A percentile compares a stretch with the other conserved stretches of the same genome.
These are phyloP conservation scores for Cladophialophora psammophila DNA, from an alignment of 2,329 filamentous ascomycete genomes.

Conservation along the genomic window DNA sequence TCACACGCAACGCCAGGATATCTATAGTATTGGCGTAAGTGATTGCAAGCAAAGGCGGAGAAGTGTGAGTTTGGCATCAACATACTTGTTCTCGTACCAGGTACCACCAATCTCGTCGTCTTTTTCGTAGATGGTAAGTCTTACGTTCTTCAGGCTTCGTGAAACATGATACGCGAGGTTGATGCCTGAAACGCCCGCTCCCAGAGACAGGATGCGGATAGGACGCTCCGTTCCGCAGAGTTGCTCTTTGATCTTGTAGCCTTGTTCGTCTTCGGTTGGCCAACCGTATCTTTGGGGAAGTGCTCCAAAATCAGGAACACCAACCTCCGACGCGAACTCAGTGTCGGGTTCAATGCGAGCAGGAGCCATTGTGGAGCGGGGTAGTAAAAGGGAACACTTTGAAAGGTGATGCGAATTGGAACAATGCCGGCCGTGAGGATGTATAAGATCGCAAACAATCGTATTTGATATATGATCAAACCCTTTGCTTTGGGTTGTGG, in stretches of 20 bases:
- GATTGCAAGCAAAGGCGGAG: too few species aligned
- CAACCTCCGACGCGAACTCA: too few species aligned
- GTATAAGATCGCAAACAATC: too few species aligned
- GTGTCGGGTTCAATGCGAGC: too few species aligned
- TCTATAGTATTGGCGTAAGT: not conserved
- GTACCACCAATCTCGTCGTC: constrained; percentile 43
- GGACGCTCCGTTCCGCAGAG: not conserved
- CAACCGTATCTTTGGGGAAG: not conserved
- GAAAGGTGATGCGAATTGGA: too few species aligned
- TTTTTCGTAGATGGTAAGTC: constrained; percentile 40
- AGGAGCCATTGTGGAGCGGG: too few species aligned
- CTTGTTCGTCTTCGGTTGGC: not conserved
- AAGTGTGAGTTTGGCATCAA: not conserved
- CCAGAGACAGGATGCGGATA: not conserved
- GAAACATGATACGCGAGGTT: not conserved
- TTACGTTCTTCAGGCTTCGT: constrained; percentile 14
- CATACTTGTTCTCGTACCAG: constrained; percentile 43
- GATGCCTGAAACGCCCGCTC: not conserved
- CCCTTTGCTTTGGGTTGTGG: too few species aligned
- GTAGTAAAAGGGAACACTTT: too few species aligned
- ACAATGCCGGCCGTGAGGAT: too few species aligned
- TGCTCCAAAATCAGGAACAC: too few species aligned
- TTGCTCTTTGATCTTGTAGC: not conserved
- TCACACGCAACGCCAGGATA: constrained; percentile 12
- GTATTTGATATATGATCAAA: too few species aligned